Evolutionary conservation across 208 protist genomes (phyloP), one percentile per base, ranked within the genome.

Genomic region (Zelonia costaricensis): DNA sequence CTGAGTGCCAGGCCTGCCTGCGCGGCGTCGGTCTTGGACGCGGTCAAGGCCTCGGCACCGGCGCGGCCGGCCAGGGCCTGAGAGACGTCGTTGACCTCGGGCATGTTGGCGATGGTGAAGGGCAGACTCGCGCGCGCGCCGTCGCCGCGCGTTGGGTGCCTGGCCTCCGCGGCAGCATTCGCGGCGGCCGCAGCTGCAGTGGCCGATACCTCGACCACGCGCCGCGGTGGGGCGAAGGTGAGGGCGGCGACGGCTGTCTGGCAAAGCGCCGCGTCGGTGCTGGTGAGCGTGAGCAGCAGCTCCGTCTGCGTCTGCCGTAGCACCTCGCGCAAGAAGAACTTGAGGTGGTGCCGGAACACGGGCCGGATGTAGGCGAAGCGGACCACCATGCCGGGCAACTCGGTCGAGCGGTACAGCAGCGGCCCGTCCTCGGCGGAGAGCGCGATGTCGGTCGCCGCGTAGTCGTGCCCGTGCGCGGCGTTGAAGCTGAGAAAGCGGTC

Each of bases 401-500:
- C 78, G 2, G 57, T 5, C 5, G 80, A 61, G 55, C 69, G 81
- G 52, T 87, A 86, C 51, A 69, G 65, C 44, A 65, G 58, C 39
- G 66, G 59, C 30, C 43, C 80, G 38, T 86, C 74, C 28, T 62
- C 47, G 0, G 76, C 38, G 12, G 66, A 73, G 10, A 82, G 67
- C 15, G 44, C 30, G 49, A 94, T 82, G 68, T 94, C 76, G 1
- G 88, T 93, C 10, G 69, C 74, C 0, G 40, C 12, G 70, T 94
- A 94, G 82, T 94, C 61, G 39, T 74, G 58, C 22, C 78, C 74
- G 15, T 35, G 66, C 10, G 67, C 51, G 2, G 84, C 62, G 63
- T 92, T 85, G 74, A 92, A 92, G 56, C 82, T 68, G 27, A 93
- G 69, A 62, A 86, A 86, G 49, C 59, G 73, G 65, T 96, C 91